These are phyloP conservation scores for Leccinum olivaceoglutinosum DNA, from an alignment of 1,284 basidiomycete genomes.

Conservation along the genomic window DNA sequence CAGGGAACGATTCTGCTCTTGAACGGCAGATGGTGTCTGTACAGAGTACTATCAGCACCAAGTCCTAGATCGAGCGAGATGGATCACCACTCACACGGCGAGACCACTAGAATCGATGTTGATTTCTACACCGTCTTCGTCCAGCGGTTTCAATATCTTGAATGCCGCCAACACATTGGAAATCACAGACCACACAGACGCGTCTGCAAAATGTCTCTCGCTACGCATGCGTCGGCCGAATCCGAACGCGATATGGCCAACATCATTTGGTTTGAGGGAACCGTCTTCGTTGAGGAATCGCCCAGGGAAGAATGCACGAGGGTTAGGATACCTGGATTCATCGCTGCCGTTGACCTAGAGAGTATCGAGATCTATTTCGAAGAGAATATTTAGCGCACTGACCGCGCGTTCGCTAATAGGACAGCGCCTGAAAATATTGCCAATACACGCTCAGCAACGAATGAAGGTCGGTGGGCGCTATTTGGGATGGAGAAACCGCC, in stretches of 20 bases:
- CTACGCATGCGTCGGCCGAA: neutral
- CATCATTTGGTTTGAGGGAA: neutral
- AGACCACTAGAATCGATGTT: neutral
- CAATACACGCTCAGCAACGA: no score
- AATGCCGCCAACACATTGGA: neutral
- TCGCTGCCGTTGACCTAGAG: neutral
- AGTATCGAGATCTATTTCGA: neutral
- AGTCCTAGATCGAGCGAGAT: neutral
- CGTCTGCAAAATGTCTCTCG: neutral
- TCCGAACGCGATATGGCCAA: neutral
- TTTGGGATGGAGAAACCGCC: no score
- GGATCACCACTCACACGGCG: neutral
- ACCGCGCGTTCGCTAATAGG: neutral
- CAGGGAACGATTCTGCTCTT: neutral
- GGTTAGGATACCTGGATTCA: neutral
- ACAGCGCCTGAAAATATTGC: neutral
- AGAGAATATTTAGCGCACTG: neutral
- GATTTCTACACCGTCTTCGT: neutral
- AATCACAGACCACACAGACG: neutral
- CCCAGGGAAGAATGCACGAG: neutral
- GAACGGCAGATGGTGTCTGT: neutral
- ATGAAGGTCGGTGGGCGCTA: no score
- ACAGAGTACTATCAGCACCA: neutral
- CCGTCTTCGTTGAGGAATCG: neutral
- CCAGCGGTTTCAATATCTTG: neutral